Percentiles rank a stretch among this genome's conserved stretches.
Evolutionary conservation across 208 protist genomes (phyloP).

Genomic region (Trypanosoma avium): DNA sequence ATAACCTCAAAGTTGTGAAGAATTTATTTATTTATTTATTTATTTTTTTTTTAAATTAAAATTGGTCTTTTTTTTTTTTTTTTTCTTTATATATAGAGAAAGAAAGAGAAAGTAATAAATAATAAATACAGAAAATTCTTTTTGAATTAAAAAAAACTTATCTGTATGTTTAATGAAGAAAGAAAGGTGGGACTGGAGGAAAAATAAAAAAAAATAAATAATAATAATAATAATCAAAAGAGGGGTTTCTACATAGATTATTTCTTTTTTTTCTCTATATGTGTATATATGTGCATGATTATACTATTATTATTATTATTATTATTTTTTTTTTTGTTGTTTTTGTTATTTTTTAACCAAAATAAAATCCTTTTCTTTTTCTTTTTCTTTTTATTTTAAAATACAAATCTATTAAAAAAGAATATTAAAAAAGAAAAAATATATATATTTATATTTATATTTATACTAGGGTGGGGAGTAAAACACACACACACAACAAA

Average conservation of each 20-base stretch:
- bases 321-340: constrained; percentile 11
- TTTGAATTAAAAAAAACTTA: constrained; percentile 11
- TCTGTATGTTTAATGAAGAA: too few species aligned
- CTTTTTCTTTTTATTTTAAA: too few species aligned
- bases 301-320: background rate
- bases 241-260: too few species aligned
- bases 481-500: too few species aligned
- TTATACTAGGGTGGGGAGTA: too few species aligned
- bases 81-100: background rate
- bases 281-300: background rate
- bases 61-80: constrained; percentile 3
- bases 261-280: constrained; percentile 4
- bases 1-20: constrained; percentile 15
- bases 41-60: constrained; percentile 1
- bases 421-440: too few species aligned
- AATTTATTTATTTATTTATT: background rate
- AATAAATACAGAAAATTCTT: too few species aligned
- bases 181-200: too few species aligned
- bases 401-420: too few species aligned
- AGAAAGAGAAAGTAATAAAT: background rate
- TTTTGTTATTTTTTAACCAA: background rate
- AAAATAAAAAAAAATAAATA: too few species aligned
- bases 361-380: background rate
- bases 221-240: too few species aligned
- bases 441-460: too few species aligned